Conservation (phyloP, 2,329 filamentous ascomycete species). For the Dothideomycetidae sp. region DNA sequence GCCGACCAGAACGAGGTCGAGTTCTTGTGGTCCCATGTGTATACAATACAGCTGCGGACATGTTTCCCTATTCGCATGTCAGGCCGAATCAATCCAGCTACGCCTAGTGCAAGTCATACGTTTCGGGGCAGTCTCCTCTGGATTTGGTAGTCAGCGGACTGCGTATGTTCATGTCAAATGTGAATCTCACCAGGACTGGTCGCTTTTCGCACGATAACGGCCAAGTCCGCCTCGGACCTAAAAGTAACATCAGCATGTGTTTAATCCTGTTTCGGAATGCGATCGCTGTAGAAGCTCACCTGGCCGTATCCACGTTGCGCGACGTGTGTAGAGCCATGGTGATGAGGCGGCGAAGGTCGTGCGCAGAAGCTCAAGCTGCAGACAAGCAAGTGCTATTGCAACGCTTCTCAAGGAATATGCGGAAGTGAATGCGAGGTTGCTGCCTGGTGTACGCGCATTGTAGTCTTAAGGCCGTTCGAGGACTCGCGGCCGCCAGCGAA, state of each 20-base stretch:
- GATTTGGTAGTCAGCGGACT: conserved; percentile 13
- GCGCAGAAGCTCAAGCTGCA: too few species aligned
- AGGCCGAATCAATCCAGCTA: too few species aligned
- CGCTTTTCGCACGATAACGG: conserved; percentile 53
- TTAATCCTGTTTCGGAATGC: conserved; percentile 26
- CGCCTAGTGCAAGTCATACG: conserved; percentile 34
- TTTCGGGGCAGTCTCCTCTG: conserved; percentile 54
- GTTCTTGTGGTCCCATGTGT: conserved; percentile 98
- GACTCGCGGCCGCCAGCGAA: too few species aligned
- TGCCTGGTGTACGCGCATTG: too few species aligned
- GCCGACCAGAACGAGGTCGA: conserved; percentile 91
- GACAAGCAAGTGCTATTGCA: too few species aligned
- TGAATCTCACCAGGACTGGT: conserved; percentile 42
- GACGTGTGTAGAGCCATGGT: conserved; percentile 25
- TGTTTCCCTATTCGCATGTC: conserved; percentile 85
- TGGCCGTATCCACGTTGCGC: conserved; percentile 47
- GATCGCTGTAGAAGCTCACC: conserved; percentile 31
- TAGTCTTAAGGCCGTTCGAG: too few species aligned
- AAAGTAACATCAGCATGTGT: conserved; percentile 7
- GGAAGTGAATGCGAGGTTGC: too few species aligned
- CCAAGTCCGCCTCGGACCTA: conserved; percentile 48
- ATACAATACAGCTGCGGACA: conserved; percentile 94
- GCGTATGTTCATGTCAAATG: conserved; percentile 11
- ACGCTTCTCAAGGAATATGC: too few species aligned
- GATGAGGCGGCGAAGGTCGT: too few species aligned